Base-by-base conservation (phyloP, 169 alveolate species). In the Sarcocystis neurona region DNA sequence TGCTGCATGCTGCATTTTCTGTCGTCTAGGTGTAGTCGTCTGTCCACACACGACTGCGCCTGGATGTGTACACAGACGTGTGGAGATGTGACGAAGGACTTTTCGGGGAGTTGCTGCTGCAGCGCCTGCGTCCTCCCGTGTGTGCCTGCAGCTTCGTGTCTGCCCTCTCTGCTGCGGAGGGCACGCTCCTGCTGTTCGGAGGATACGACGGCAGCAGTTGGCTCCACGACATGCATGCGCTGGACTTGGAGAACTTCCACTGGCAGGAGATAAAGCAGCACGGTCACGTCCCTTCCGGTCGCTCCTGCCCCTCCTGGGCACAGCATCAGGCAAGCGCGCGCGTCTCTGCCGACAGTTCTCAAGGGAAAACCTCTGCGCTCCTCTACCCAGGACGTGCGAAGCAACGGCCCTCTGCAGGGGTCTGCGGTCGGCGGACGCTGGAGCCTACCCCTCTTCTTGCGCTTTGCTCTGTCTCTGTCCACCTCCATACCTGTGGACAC, bases 191-290 rank as follows among this genome's bases (percentile, higher is more conserved):
- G 18, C 85, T 96, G n/a, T 96, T 95, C 85, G 98, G 97, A 23
- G 98, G 98, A 60, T 96, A 94, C 89, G 97, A 96, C 88, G 97
- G 98, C 72, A 77, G 91, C 2, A 85, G 94, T 30, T 93, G 97
- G 94, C 91, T 94, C 46, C 95, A 95, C 89, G 98, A 97, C 75
- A 93, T 95, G 89, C 94, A 93, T 84, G 95, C 93, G 66, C 95
- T 94, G 82, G 93, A 97, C 85, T 93, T 95, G 53, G 94, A 89
- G 72, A 92, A 89, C 53, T 70, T 53, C 23, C 82, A 44, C 46
- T 94, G 95, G 95, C 46, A 39, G 43, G 90, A 90, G 47, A 82
- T 93, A 30, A 60, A 50, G 3, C 85, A 87, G 23, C 63, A 60
- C 43, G 96, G 96, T 18, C 63, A 70, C 47, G 70, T 88, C 15